Base-by-base conservation (phyloP, 2,329 filamentous ascomycete species). In the Biscogniauxia sp. region DNA sequence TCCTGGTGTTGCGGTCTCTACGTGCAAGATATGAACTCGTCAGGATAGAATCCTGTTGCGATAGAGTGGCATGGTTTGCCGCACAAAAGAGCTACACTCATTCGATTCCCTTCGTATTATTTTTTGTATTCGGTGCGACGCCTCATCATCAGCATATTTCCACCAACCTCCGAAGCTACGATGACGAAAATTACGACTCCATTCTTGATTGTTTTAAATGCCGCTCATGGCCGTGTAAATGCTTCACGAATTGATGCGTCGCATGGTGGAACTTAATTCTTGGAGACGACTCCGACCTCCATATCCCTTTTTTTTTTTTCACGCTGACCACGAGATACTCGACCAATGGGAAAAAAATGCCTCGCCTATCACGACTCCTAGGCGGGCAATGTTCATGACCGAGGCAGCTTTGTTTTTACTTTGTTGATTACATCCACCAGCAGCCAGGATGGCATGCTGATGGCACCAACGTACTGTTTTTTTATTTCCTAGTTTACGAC, bases 181-280 rank as follows among this genome's bases (percentile, higher is more conserved):
- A 74, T 73, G 70, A 78, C 72, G 73, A 78, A 74, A 68, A 71
- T 76, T 74, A 77, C 69, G 75, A 77, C 72, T 72, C 74, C 70
- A 70, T 70, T 72, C 70, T 72, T 69, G 67, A 61, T 64, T 73
- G 71, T 73, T 74, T 73, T 69, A 72, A 72, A 69, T 66, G 70
- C 69, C 70, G 61, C 61, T 68, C 58, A 65, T 64, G 67, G 69
- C 70, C 69, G 68, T 72, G 69, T 74, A 74, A 71, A 73, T 70
- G 72, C 66, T 67, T 73, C 65, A 73, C 67, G 72, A 73, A 64
- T 70, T 69, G 69, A 73, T 64, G 70, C 71, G 66, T 70, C 66
- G 65, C 70, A 70, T 69, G 71, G 68, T 69, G 69, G 70, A 70
- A 60, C 66, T 68, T 72, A 73, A 73, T 73, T 69, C 66, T 69